Evolutionary conservation across 257 asterid species (phyloP).

Genomic region (Orobanche coerulescens): DNA sequence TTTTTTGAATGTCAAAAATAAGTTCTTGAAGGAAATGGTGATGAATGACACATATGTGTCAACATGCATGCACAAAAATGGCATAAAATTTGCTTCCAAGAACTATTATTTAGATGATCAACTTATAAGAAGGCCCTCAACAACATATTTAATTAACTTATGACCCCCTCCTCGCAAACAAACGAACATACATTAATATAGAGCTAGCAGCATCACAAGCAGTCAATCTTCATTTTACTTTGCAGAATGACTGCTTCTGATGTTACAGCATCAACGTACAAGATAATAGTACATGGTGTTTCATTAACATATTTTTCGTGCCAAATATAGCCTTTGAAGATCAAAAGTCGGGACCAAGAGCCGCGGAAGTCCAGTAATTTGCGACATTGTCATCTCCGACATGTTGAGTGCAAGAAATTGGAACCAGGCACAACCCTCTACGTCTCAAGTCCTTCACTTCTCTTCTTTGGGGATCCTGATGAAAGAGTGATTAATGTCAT

Average conservation of each 20-base stretch:
- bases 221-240: constrained; percentile 25
- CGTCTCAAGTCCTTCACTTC: constrained; percentile 51
- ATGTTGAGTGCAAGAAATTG: constrained; percentile 64
- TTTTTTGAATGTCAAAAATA: not conserved
- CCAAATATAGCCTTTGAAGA: too few relatives aligned
- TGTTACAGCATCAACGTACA: constrained; percentile 22
- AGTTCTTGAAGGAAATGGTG: not conserved
- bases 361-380: constrained; percentile 45
- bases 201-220: constrained; percentile 40
- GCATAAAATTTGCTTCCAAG: constrained; percentile 5
- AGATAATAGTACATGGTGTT: not conserved
- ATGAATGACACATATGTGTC: not conserved
- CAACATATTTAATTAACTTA: not conserved
- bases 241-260: constrained; percentile 40
- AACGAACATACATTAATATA: not conserved
- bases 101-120: constrained; percentile 16
- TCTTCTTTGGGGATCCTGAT: constrained; percentile 37
- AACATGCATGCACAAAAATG: constrained; percentile 13
- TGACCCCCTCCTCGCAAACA: constrained; percentile 12
- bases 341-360: constrained; percentile 40
- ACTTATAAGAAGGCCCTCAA: constrained; percentile 25
- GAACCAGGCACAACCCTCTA: constrained; percentile 82
- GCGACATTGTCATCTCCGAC: constrained; percentile 61
- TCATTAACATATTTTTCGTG: not conserved
- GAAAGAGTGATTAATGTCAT: too few relatives aligned